Evolutionary conservation across 345 rosid genomes (phyloP).

Genomic region (Linum lewisii): DNA sequence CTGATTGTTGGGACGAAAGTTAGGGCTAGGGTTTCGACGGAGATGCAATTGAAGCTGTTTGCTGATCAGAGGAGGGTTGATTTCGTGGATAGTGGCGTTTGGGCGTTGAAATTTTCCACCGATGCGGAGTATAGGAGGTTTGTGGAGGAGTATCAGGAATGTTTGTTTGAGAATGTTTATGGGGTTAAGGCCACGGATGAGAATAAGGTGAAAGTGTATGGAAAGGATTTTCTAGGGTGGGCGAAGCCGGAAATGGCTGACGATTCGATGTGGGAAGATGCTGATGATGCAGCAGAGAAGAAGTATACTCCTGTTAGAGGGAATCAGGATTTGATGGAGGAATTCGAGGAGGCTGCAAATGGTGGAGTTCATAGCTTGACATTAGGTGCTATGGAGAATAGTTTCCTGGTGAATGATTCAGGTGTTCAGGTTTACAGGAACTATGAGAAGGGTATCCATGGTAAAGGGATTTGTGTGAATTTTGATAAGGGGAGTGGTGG

Average conservation of each 20-base stretch:
- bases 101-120: slow-evolving; percentile 76
- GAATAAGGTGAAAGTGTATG: slow-evolving; percentile 63
- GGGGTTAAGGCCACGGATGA: slow-evolving; percentile 55
- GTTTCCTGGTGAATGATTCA: slow-evolving; percentile 76
- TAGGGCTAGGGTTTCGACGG: slow-evolving; percentile 56
- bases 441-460: slow-evolving; percentile 59
- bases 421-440: slow-evolving; percentile 88
- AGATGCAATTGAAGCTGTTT: slow-evolving; percentile 80
- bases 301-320: slow-evolving; percentile 21
- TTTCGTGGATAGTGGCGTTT: slow-evolving; percentile 65
- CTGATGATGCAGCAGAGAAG: slow-evolving; percentile 35
- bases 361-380: slow-evolving; percentile 92
- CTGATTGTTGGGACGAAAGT: slow-evolving; percentile 62
- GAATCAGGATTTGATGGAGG: slow-evolving; percentile 50
- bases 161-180: slow-evolving; percentile 77
- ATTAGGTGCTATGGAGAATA: slow-evolving; percentile 80
- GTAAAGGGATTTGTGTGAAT: slow-evolving; percentile 62
- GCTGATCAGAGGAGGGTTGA: slow-evolving; percentile 48
- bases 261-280: slow-evolving; percentile 94
- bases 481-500: slow-evolving; percentile 36
- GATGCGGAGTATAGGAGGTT: slow-evolving; percentile 62
- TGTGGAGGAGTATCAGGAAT: slow-evolving; percentile 57
- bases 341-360: slow-evolving; percentile 76
- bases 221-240: slow-evolving; percentile 91
- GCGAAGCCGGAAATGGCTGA: slow-evolving; percentile 79